Percentiles rank a stretch among this genome's conserved stretches.
phyloP scores from a whole-genome alignment of 805 yeast species.

The Candida chilensis region DNA sequence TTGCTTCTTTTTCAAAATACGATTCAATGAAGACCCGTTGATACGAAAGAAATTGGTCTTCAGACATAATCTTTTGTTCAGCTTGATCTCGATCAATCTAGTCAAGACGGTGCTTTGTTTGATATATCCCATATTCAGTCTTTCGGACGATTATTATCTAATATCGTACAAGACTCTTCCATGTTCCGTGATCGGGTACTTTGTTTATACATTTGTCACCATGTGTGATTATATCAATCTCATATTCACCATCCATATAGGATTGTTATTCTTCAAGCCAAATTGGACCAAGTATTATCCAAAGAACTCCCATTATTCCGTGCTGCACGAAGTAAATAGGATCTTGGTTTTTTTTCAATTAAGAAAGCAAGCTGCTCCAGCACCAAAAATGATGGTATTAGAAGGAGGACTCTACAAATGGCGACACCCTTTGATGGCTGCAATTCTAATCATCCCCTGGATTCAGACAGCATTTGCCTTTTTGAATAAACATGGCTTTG shows the following conservation, averaged over 20 bases:
- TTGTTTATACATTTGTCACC: background rate
- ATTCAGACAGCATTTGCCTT: background rate
- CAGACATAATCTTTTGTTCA: background rate
- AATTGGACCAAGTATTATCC: background rate
- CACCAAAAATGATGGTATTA: background rate
- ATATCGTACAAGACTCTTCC: background rate
- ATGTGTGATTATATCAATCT: slow-evolving; percentile 1
- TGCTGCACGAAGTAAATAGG: no score
- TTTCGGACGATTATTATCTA: slow-evolving; percentile 1
- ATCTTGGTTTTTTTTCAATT: no score
- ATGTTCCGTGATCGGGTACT: background rate
- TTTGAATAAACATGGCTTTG: background rate
- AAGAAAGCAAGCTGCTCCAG: background rate
- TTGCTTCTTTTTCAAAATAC: background rate
- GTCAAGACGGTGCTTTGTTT: background rate
- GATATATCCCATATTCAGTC: background rate
- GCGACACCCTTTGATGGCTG: background rate
- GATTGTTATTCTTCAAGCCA: slow-evolving; percentile 1
- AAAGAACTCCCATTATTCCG: no score
- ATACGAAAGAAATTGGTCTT: background rate
- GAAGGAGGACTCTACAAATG: slow-evolving; percentile 1
- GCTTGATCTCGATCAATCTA: background rate
- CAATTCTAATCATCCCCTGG: background rate
- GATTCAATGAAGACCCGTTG: background rate
- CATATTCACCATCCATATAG: background rate